Evolutionary conservation across 441 rosid genomes (phyloP).

Genomic region (Jatropha podagrica): DNA sequence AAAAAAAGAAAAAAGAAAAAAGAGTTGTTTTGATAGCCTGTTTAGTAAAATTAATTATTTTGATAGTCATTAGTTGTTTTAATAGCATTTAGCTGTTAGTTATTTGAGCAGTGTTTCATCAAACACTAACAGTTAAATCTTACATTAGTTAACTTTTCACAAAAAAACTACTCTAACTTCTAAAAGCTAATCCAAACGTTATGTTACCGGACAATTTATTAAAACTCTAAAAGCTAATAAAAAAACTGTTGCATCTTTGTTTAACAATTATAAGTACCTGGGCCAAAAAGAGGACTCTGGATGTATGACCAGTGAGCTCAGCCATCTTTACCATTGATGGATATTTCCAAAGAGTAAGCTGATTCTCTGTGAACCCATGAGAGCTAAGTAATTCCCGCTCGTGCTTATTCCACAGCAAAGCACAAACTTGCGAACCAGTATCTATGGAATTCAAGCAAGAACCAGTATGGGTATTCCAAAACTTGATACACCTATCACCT

Average conservation of each 20-base stretch:
- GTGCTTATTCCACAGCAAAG: slow-evolving; percentile 45
- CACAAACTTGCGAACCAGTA: slow-evolving; percentile 53
- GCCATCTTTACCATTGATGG: slow-evolving; percentile 50
- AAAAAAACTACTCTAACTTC: too few species aligned
- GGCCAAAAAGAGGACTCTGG: slow-evolving; percentile 49
- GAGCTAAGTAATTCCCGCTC: slow-evolving; percentile 52
- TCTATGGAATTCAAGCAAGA: slow-evolving; percentile 61
- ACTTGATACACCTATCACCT: slow-evolving; percentile 44
- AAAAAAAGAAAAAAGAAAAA: neutral
- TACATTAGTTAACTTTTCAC: too few species aligned
- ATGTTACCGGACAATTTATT: too few species aligned
- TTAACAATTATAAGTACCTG: slow-evolving; percentile 20
- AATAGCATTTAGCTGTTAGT: too few species aligned
- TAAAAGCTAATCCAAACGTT: too few species aligned
- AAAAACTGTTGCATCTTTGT: too few species aligned
- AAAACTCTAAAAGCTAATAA: too few species aligned
- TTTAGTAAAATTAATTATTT: too few species aligned
- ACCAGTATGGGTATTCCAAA: slow-evolving; percentile 62
- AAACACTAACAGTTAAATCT: too few species aligned
- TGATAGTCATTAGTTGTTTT: too few species aligned
- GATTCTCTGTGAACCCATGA: slow-evolving; percentile 49
- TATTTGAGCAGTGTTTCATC: too few species aligned
- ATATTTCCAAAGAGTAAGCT: slow-evolving; percentile 56
- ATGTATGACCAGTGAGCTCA: slow-evolving; percentile 49
- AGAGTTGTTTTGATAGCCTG: neutral